phyloP scores from a whole-genome alignment of 1,284 basidiomycete species.

The Malassezia slooffiae region DNA sequence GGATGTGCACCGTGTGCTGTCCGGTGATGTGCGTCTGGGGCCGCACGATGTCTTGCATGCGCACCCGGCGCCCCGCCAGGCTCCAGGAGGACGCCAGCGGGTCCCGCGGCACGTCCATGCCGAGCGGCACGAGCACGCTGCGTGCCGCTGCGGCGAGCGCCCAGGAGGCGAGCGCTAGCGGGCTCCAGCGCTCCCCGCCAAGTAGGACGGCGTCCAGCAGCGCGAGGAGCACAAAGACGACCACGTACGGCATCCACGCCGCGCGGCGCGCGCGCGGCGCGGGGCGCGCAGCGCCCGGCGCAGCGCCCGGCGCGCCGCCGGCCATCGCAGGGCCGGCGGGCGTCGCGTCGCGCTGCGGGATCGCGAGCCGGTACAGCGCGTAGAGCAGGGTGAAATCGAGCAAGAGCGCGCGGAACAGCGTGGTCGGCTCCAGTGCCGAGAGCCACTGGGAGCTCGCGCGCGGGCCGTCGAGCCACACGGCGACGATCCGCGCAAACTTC shows the following conservation, averaged over 20 bases:
- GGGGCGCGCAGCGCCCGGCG: constrained; percentile 48
- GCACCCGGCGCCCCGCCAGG: constrained; percentile 46
- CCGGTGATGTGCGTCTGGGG: constrained; percentile 59
- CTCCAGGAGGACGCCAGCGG: constrained; percentile 50
- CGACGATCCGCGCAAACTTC: constrained; percentile 1
- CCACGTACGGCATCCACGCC: constrained; percentile 17
- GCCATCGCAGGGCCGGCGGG: not conserved
- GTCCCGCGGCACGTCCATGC: constrained; percentile 29
- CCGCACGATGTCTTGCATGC: constrained; percentile 46
- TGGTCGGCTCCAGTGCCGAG: constrained; percentile 6
- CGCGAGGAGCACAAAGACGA: constrained; percentile 20
- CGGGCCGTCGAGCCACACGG: not conserved
- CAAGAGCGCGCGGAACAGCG: constrained; percentile 7
- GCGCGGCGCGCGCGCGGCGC: constrained; percentile 15
- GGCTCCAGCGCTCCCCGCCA: constrained; percentile 13
- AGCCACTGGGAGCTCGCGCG: not conserved
- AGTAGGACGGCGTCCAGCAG: constrained; percentile 20
- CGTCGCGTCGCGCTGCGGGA: constrained; percentile 49
- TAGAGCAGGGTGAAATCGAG: constrained; percentile 15
- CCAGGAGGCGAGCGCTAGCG: constrained; percentile 13
- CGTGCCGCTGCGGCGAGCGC: constrained; percentile 7
- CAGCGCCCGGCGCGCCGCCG: not conserved
- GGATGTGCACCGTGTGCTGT: constrained; percentile 78
- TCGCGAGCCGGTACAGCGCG: constrained; percentile 51
- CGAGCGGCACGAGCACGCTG: constrained; percentile 16